A percentile compares a stretch with the other conserved stretches of the same genome.
phyloP scores from a whole-genome alignment of 2,329 filamentous ascomycete species.

The Fusarium armeniacum region DNA sequence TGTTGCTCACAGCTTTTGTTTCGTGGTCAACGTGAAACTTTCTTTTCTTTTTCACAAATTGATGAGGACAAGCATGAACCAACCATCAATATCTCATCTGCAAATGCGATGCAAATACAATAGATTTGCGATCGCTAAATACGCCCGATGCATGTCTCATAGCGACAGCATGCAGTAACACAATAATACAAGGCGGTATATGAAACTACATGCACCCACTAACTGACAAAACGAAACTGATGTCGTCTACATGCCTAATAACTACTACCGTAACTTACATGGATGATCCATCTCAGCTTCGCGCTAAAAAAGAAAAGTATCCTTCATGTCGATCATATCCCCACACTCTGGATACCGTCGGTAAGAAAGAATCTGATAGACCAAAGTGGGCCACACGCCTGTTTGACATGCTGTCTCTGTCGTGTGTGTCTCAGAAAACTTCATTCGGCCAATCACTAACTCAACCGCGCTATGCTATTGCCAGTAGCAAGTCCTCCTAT shows the following conservation, averaged over 20 bases:
- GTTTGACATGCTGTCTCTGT: slow-evolving; percentile 21
- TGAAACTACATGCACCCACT: not conserved
- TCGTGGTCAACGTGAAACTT: not conserved
- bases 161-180: slow-evolving; percentile 12
- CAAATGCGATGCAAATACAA: not conserved
- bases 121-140: slow-evolving; percentile 19
- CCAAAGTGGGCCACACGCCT: slow-evolving; percentile 4
- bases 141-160: slow-evolving; percentile 26
- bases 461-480: slow-evolving; percentile 24
- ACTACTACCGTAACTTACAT: slow-evolving; percentile 22
- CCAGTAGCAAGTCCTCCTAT: slow-evolving; percentile 3
- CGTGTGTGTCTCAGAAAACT: slow-evolving; percentile 9
- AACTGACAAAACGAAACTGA: slow-evolving; percentile 1
- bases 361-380: slow-evolving; percentile 16
- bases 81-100: slow-evolving; percentile 1
- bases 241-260: slow-evolving; percentile 23
- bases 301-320: slow-evolving; percentile 25
- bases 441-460: slow-evolving; percentile 26
- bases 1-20: slow-evolving; percentile 4
- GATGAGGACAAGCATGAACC: slow-evolving; percentile 6
- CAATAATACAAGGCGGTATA: slow-evolving; percentile 18
- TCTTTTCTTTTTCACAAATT: not conserved
- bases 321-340: slow-evolving; percentile 36
- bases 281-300: slow-evolving; percentile 16
- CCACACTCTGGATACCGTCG: slow-evolving; percentile 29